Evolutionary conservation across 164 flowering plant species (phyloP).

Genomic region (Tetrastigma voinierianum): DNA sequence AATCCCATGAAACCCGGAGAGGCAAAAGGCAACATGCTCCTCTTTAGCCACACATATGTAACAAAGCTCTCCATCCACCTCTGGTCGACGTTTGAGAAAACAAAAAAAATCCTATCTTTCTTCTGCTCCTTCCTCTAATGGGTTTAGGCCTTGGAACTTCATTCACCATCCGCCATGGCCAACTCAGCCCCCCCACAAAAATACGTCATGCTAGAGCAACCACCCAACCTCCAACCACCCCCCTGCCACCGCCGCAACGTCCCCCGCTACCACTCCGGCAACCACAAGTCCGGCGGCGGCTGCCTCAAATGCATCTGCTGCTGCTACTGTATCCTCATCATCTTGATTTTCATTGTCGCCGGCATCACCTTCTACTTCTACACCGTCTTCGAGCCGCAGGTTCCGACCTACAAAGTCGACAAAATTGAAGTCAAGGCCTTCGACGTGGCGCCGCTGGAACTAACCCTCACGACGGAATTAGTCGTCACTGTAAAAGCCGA

Average conservation of each 20-base stretch:
- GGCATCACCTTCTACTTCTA: conserved; percentile 17
- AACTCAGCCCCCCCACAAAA: conserved; percentile 20
- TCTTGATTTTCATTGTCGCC: conserved; percentile 28
- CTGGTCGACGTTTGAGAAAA: neutral
- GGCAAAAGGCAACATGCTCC: neutral
- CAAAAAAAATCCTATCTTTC: neutral
- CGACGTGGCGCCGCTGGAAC: conserved; percentile 27
- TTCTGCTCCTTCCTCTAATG: conserved; percentile 2
- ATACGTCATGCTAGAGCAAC: conserved; percentile 41
- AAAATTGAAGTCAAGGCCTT: conserved; percentile 37
- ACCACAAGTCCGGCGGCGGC: conserved; percentile 9
- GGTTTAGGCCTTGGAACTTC: conserved; percentile 2
- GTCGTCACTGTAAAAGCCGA: conserved; percentile 42
- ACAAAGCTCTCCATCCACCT: conserved; percentile 2
- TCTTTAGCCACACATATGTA: conserved; percentile 12
- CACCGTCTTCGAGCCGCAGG: conserved; percentile 28
- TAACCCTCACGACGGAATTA: conserved; percentile 45
- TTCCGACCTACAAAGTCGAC: conserved; percentile 45
- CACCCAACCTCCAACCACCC: conserved; percentile 37
- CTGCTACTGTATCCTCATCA: conserved; percentile 41
- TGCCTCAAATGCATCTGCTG: conserved; percentile 49
- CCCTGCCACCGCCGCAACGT: conserved; percentile 50
- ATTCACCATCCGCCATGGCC: neutral
- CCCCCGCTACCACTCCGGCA: conserved; percentile 38
- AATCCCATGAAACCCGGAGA: neutral